phyloP scores from a whole-genome alignment of 257 asterid genomes.

The Salvia rosmarinus region DNA sequence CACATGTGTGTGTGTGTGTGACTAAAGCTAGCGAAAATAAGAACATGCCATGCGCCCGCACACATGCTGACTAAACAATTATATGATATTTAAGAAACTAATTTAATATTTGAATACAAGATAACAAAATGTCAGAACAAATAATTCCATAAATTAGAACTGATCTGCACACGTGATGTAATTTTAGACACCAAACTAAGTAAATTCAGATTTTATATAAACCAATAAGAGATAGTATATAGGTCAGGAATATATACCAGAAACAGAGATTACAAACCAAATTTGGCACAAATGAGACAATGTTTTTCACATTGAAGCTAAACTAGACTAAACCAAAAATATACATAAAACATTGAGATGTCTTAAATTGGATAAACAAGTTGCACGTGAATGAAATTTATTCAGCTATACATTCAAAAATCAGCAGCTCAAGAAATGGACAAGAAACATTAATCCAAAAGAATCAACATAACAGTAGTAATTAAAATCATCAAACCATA shows the following conservation, averaged over 20 bases:
- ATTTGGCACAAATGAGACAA: not conserved
- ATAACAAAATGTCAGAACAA: not conserved
- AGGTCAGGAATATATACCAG: not conserved
- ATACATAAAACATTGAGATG: not conserved
- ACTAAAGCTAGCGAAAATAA: not conserved
- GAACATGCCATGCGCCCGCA: not conserved
- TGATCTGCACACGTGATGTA: not conserved
- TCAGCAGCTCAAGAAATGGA: not conserved
- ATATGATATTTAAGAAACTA: not conserved
- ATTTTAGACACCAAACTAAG: not conserved
- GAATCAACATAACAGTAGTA: not conserved
- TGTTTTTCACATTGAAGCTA: not conserved
- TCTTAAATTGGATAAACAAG: not conserved
- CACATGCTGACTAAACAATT: not conserved
- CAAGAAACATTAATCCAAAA: not conserved
- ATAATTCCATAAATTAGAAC: not conserved
- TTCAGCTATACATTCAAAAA: not conserved
- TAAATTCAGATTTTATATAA: not conserved
- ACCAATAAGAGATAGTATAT: not conserved
- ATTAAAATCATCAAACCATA: not conserved
- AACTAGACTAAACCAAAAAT: not conserved
- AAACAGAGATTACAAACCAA: not conserved
- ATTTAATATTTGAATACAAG: not conserved
- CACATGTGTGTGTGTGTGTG: not conserved
- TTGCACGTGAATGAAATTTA: not conserved